Evolutionary conservation across 129 eudicot genomes (phyloP).

Genomic region (Artemisia annua): DNA sequence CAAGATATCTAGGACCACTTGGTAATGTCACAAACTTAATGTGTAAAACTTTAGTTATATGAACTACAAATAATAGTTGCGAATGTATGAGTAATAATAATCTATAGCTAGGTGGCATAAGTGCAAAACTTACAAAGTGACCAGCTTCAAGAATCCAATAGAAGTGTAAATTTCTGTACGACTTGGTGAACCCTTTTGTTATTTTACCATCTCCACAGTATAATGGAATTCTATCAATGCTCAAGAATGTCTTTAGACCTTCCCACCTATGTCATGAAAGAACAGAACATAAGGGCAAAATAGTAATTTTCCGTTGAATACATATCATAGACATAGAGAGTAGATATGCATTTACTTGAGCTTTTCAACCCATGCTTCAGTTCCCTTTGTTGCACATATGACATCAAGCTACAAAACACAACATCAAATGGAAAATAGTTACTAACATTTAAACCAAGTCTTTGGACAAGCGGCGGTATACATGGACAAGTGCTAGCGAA

Average conservation of each 20-base stretch:
- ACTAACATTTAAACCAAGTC: neutral
- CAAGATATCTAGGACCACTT: too few species aligned
- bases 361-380: slow-evolving; percentile 89
- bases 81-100: neutral
- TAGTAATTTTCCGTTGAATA: slow-evolving; percentile 11
- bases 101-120: neutral
- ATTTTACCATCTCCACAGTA: too few species aligned
- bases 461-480: too few species aligned
- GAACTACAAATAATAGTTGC: neutral
- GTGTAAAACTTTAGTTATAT: too few species aligned
- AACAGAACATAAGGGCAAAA: slow-evolving; percentile 16
- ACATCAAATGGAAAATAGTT: neutral
- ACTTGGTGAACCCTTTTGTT: too few species aligned
- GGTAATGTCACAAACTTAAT: too few species aligned
- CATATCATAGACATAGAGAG: neutral
- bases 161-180: too few species aligned
- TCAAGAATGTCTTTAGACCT: too few species aligned
- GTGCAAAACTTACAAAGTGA: neutral
- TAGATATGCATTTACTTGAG: slow-evolving; percentile 56
- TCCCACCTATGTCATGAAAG: too few species aligned
- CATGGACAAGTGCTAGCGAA: too few species aligned
- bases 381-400: slow-evolving; percentile 83
- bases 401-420: slow-evolving; percentile 75
- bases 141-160: too few species aligned
- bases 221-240: too few species aligned